Evolutionary conservation across 495 filamentous ascomycete genomes (phyloP).

Genomic region (Trichoderma erinaceum): DNA sequence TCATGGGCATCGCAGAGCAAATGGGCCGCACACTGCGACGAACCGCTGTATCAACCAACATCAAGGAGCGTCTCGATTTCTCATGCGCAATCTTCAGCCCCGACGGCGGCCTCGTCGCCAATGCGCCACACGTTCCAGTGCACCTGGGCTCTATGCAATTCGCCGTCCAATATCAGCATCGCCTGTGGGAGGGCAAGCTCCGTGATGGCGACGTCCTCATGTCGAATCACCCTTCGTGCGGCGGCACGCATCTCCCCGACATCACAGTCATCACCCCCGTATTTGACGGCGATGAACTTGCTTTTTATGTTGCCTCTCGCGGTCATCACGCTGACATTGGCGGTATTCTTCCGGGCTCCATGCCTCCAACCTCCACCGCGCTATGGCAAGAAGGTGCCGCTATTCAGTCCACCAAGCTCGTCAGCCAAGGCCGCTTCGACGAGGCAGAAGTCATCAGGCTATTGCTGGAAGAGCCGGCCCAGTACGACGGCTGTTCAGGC

Average conservation of each 20-base stretch:
- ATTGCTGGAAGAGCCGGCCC: slow-evolving; percentile 73
- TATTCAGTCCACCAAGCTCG: slow-evolving; percentile 90
- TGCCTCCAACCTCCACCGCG: slow-evolving; percentile 92
- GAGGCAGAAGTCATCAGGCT: slow-evolving; percentile 80
- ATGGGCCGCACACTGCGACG: slow-evolving; percentile 94
- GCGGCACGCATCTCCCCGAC: slow-evolving; percentile 75
- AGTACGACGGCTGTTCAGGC: slow-evolving; percentile 80
- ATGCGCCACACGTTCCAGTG: slow-evolving; percentile 92
- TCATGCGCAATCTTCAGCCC: slow-evolving; percentile 95
- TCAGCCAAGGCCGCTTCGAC: slow-evolving; percentile 83
- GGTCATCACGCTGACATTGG: slow-evolving; percentile 97
- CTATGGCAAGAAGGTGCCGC: slow-evolving; percentile 91
- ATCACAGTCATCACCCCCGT: slow-evolving; percentile 93
- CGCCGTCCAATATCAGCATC: slow-evolving; percentile 78
- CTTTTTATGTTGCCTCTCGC: slow-evolving; percentile 93
- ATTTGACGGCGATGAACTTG: slow-evolving; percentile 80
- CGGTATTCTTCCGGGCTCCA: slow-evolving; percentile 89
- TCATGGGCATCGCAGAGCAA: slow-evolving; percentile 98
- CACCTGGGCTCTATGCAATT: slow-evolving; percentile 94
- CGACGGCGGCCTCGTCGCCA: slow-evolving; percentile 83
- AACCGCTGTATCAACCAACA: slow-evolving; percentile 94
- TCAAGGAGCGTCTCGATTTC: slow-evolving; percentile 95
- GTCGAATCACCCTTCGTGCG: slow-evolving; percentile 91
- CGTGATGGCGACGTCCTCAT: slow-evolving; percentile 90
- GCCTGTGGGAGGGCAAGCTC: slow-evolving; percentile 83